Percentiles rank a stretch among this genome's conserved stretches.
phyloP scores from a whole-genome alignment of 2,329 filamentous ascomycete species.

The Xylariaceae sp. region DNA sequence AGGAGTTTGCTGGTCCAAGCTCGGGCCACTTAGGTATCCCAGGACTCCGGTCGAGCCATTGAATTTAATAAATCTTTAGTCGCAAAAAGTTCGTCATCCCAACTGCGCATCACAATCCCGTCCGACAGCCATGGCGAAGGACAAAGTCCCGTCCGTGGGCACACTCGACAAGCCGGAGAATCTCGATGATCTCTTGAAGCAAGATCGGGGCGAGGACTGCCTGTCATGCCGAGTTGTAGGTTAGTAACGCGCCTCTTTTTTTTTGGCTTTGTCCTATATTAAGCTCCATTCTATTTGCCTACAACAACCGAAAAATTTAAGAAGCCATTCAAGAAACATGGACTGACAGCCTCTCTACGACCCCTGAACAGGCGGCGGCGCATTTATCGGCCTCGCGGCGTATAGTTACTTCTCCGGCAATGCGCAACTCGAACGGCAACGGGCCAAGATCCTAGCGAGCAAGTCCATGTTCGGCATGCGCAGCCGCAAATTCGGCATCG shows the following conservation, averaged over 20 bases:
- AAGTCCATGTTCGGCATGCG: slow-evolving; percentile 75
- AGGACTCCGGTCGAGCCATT: neutral
- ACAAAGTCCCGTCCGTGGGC: slow-evolving; percentile 58
- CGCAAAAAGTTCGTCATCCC: neutral
- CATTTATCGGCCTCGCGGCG: slow-evolving; percentile 75
- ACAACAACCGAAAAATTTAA: no score
- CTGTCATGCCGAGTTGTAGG: slow-evolving; percentile 74
- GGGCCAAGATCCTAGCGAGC: slow-evolving; percentile 70
- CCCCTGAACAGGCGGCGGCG: slow-evolving; percentile 66
- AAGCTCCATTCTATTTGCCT: neutral
- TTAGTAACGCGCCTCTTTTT: slow-evolving; percentile 48
- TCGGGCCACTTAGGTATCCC: slow-evolving; percentile 8
- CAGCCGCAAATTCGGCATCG: slow-evolving; percentile 71
- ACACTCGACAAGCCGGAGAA: slow-evolving; percentile 67
- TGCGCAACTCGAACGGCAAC: slow-evolving; percentile 71
- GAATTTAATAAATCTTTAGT: slow-evolving; percentile 3
- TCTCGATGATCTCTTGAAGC: slow-evolving; percentile 62
- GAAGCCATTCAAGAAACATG: neutral
- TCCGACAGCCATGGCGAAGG: slow-evolving; percentile 49
- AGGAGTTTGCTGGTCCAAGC: neutral
- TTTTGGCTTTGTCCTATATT: neutral
- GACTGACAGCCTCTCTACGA: slow-evolving; percentile 18
- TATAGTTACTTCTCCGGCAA: slow-evolving; percentile 82
- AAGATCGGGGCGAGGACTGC: slow-evolving; percentile 70
- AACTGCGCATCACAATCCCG: slow-evolving; percentile 8